These are phyloP conservation scores for Eremochloa ophiuroides DNA, from an alignment of 176 grass and related monocot genomes.

Conservation along the genomic window DNA sequence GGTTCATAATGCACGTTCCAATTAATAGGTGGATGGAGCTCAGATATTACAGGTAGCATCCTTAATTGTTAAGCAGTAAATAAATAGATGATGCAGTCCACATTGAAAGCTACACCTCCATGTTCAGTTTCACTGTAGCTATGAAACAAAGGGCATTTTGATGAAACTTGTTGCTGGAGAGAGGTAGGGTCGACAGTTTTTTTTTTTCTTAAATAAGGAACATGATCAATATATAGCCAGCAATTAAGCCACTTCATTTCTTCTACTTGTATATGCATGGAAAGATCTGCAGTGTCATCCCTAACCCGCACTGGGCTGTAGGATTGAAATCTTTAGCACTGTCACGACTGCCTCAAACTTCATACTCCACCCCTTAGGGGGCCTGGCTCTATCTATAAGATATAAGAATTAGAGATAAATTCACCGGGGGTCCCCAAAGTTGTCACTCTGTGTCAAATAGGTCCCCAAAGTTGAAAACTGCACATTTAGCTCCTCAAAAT, in stretches of 20 bases:
- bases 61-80: neutral
- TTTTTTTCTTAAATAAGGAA: neutral
- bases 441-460: too few relatives aligned
- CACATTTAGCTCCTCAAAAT: too few relatives aligned
- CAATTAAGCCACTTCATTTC: neutral
- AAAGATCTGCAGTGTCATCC: neutral
- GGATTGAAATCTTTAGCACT: neutral
- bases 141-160: neutral
- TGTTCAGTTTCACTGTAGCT: neutral
- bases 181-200: neutral
- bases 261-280: neutral
- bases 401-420: neutral
- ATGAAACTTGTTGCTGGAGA: neutral
- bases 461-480: too few relatives aligned
- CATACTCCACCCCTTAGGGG: neutral
- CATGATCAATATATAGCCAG: neutral
- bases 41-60: neutral
- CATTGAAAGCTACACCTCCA: neutral
- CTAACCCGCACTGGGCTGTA: neutral
- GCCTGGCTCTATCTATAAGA: neutral
- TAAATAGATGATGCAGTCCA: neutral
- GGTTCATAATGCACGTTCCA: neutral
- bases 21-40: neutral
- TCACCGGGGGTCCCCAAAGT: too few relatives aligned
- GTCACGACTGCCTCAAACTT: neutral